phyloP scores from a whole-genome alignment of 768 basidiomycete species.

The Trametes meyenii region DNA sequence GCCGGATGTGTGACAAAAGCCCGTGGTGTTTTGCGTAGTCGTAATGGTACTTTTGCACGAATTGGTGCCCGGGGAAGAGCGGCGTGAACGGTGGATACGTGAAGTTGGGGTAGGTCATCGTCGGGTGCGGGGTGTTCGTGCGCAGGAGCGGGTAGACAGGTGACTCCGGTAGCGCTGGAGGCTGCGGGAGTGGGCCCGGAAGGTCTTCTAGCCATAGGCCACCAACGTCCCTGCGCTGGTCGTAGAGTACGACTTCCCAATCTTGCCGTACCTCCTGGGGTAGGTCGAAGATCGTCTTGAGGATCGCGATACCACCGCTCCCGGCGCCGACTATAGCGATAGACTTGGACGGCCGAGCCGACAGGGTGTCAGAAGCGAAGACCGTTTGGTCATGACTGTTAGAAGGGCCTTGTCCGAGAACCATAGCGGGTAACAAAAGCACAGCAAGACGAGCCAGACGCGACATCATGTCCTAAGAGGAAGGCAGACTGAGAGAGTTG shows the following conservation, averaged over 20 bases:
- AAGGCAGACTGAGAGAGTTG: neutral
- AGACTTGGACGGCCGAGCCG: conserved; percentile 38
- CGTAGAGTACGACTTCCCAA: conserved; percentile 56
- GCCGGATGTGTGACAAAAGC: conserved; percentile 42
- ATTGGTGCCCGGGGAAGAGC: conserved; percentile 51
- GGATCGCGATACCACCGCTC: conserved; percentile 55
- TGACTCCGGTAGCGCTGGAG: conserved; percentile 54
- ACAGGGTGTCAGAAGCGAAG: neutral
- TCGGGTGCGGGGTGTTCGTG: conserved; percentile 59
- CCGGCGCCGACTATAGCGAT: conserved; percentile 63
- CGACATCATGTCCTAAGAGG: neutral
- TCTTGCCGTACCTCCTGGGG: conserved; percentile 39
- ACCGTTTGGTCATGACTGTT: neutral
- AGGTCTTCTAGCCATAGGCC: conserved; percentile 56
- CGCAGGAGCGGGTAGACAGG: conserved; percentile 56
- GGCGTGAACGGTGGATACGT: conserved; percentile 54
- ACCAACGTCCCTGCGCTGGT: conserved; percentile 54
- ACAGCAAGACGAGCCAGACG: neutral
- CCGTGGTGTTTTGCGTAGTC: conserved; percentile 44
- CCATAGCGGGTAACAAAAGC: conserved; percentile 3
- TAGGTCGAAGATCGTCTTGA: conserved; percentile 52
- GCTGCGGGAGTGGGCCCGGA: conserved; percentile 33
- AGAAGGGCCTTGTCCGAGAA: neutral
- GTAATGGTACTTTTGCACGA: conserved; percentile 49
- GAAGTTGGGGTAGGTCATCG: conserved; percentile 60